Evolutionary conservation across 176 grass and related monocot genomes (phyloP).

Genomic region (Oryza rufipogon): DNA sequence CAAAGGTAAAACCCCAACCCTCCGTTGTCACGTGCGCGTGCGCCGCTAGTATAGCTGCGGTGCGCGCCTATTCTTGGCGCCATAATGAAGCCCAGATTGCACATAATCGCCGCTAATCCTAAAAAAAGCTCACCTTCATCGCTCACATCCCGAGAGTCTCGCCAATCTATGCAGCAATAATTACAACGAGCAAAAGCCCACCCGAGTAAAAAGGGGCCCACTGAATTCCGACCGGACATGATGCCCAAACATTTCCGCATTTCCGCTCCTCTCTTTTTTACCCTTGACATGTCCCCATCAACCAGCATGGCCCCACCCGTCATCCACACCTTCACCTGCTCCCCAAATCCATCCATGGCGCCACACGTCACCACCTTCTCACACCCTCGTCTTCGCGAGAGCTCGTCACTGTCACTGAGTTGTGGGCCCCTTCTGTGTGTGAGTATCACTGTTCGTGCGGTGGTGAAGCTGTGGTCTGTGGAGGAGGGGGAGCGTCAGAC

Average conservation of each 20-base stretch:
- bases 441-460: not conserved
- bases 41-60: not conserved
- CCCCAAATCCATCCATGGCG: not conserved
- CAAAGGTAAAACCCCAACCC: too few relatives aligned
- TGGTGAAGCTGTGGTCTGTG: slow-evolving; percentile 15
- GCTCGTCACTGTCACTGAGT: not conserved
- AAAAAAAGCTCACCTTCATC: not conserved
- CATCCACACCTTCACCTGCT: not conserved
- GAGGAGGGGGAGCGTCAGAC: slow-evolving; percentile 5
- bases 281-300: not conserved
- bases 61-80: slow-evolving; percentile 9
- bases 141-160: slow-evolving; percentile 8
- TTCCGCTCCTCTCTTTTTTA: not conserved
- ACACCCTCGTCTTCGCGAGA: not conserved
- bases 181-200: not conserved
- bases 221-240: not conserved
- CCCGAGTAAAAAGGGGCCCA: not conserved
- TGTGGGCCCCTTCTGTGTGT: not conserved
- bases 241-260: slow-evolving; percentile 26
- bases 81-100: slow-evolving; percentile 34
- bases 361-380: not conserved
- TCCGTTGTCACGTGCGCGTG: not conserved
- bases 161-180: slow-evolving; percentile 33
- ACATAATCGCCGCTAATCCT: not conserved
- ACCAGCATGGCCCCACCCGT: not conserved